A percentile compares a stretch with the other conserved stretches of the same genome.
phyloP scores from a whole-genome alignment of 2,329 filamentous ascomycete species.

The Nemania sp. region DNA sequence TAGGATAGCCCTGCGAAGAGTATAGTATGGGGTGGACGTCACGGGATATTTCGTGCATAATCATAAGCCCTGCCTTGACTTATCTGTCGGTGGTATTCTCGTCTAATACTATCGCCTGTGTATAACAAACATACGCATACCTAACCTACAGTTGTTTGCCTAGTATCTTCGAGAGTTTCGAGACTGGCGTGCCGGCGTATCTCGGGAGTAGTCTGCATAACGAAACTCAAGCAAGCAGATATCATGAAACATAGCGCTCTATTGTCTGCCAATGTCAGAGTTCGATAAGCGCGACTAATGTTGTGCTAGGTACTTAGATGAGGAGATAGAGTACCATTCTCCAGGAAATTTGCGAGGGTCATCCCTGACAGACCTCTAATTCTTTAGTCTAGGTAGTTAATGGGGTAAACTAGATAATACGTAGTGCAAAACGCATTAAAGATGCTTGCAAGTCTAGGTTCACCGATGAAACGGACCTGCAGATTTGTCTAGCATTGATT shows the following conservation, averaged over 20 bases:
- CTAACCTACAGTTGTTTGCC: background rate
- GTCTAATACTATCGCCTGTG: too few species aligned
- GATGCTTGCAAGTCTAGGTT: constrained; percentile 1
- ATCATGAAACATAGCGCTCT: constrained; percentile 28
- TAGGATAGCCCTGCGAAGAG: background rate
- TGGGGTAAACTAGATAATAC: background rate
- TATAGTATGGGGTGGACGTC: background rate
- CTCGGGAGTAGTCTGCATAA: constrained; percentile 1
- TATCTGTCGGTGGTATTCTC: background rate
- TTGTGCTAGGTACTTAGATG: constrained; percentile 5
- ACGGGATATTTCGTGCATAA: background rate
- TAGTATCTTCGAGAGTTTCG: constrained; percentile 3
- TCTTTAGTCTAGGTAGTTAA: constrained; percentile 1
- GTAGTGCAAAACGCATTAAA: background rate
- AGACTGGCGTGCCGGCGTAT: background rate
- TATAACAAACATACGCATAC: background rate
- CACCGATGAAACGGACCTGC: background rate
- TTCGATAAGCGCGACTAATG: background rate
- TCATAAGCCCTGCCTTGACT: background rate
- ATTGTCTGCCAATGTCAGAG: background rate
- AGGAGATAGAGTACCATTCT: background rate
- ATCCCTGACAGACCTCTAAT: constrained; percentile 19
- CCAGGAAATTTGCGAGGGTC: constrained; percentile 1
- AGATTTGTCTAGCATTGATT: background rate
- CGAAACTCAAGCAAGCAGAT: constrained; percentile 22